Evolutionary conservation across 2,329 filamentous ascomycete species (phyloP), one percentile per base, ranked within the genome.

Genomic region (Fusarium poae): DNA sequence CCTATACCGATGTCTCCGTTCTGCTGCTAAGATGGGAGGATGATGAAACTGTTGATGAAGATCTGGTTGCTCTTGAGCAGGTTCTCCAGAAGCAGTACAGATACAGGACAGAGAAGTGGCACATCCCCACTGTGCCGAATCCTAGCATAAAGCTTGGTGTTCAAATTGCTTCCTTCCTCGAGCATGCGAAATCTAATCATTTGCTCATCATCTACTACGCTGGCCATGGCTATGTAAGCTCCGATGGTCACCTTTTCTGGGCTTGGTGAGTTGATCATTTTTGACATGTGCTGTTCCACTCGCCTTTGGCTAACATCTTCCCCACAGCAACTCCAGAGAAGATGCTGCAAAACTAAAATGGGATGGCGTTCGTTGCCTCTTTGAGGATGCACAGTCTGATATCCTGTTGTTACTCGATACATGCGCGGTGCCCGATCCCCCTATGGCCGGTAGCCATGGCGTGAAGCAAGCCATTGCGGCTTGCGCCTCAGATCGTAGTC

Each of bases 191-290:
- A 37, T 82, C 85, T 32, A 86, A 89, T 68, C 87, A 90, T 71
- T 82, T 91, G 23, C 78, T 90, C 65, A 87, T 91, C 64, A 83
- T 91, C 65, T 89, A 90, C 75, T 91, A 91, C 74, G 85, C 86
- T 67, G 88, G 88, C 30, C 81, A 89, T 73, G 86, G 87, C 67
- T 89, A 84, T 71, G 79, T 86, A 39, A 84, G 84, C n/a, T 70
- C 81, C 13, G 86, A 90, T 74, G 85, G 85, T 71, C 86, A 90
- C 76, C 79, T 90, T 27, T 90, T 89, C 76, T 91, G 88, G 88
- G 87, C 88, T 59, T 87, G 86, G 88, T 91, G 82, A 81, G 88
- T 83, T 57, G 53, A 57, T 54, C 44, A 60, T 66, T 71, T 67
- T 48, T 61, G 48, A 57, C 51, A 58, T 67, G 50, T 70, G 52